Base-by-base conservation (phyloP, 2,329 filamentous ascomycete species). In the Aspergillus pseudotamarii region DNA sequence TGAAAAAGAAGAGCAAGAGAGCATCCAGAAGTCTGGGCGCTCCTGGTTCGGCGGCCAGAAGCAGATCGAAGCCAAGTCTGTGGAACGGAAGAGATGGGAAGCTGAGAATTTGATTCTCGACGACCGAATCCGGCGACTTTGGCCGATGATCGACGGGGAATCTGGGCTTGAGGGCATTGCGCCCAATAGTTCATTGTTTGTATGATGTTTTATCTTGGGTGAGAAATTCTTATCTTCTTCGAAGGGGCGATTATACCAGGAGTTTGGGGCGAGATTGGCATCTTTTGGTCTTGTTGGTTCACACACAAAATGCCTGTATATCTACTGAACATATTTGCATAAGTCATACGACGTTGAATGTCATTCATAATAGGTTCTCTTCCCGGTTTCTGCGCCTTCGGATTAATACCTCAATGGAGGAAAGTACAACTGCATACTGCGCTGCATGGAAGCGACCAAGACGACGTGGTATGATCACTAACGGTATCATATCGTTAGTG, bases 71-170 rank as follows among this genome's bases (percentile, higher is more conserved):
- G 66, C 67, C 12, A 78, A 76, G 63, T 60, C 69, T 2, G 65
- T 73, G 19, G 67, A 76, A 46, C 68, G 76, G 23, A 75, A 73
- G 54, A 66, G 76, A 36, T 80, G 78, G 78, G 73, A 80, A 61
- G 77, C 78, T n/a, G 79, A 80, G 63, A 66, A 72, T 53, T 68
- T 76, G 61, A 74, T 80, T 57, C 61, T 80, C 14, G 70, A 78
- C 53, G 78, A 78, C 61, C 71, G 78, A 3, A 71, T 72, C 19
- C 72, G 68, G 19, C 63, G 64, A 46, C 66, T 79, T 48, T 68
- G 69, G 60, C 71, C 75, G 23, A 57, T 75, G 19, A 69, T 76
- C 26, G 75, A 75, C 53, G 73, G 69, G 2, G 74, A 77, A 56
- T 69, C 71, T 11, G 67, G 68, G 1, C 58, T 76, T 32, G 71